These are phyloP conservation scores for Naganishia antarctica DNA, from an alignment of 768 basidiomycete species.

Conservation along the genomic window DNA sequence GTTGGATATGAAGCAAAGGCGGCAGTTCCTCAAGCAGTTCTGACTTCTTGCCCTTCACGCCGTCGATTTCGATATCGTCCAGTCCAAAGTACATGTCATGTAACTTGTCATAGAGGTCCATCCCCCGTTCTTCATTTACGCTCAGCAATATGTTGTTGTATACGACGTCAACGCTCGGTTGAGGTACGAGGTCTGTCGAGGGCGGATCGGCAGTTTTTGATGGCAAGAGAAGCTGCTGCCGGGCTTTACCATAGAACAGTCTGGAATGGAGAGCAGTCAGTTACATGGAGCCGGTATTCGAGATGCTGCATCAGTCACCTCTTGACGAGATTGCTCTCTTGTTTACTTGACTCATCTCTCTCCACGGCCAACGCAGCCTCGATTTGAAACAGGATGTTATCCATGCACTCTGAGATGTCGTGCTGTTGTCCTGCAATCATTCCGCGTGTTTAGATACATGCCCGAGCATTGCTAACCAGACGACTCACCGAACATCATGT, in stretches of 20 bases:
- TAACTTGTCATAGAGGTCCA: conserved; percentile 89
- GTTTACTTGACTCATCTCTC: background rate
- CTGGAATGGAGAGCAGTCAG: conserved; percentile 46
- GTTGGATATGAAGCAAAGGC: conserved; percentile 85
- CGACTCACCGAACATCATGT: conserved; percentile 80
- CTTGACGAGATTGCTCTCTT: conserved; percentile 66
- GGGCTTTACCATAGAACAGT: conserved; percentile 82
- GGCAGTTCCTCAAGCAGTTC: conserved; percentile 77
- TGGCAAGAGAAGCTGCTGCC: conserved; percentile 54
- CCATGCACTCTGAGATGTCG: conserved; percentile 98
- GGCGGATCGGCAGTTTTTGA: conserved; percentile 1
- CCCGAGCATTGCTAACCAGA: background rate
- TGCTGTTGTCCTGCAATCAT: conserved; percentile 70
- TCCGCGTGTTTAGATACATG: conserved; percentile 1
- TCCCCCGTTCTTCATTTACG: conserved; percentile 71
- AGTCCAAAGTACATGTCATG: conserved; percentile 73
- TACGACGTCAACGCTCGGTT: conserved; percentile 68
- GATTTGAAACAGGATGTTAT: conserved; percentile 98
- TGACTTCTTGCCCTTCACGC: conserved; percentile 72
- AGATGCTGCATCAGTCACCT: conserved; percentile 53
- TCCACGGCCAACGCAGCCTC: conserved; percentile 56
- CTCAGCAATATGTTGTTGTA: conserved; percentile 94
- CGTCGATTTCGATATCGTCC: conserved; percentile 79
- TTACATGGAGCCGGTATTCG: background rate
- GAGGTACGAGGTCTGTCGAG: conserved; percentile 47